Percentiles rank a stretch among this genome's conserved stretches.
Conservation (phyloP, 495 filamentous ascomycete genomes). For the Aspergillus sclerotiicarbonarius region DNA sequence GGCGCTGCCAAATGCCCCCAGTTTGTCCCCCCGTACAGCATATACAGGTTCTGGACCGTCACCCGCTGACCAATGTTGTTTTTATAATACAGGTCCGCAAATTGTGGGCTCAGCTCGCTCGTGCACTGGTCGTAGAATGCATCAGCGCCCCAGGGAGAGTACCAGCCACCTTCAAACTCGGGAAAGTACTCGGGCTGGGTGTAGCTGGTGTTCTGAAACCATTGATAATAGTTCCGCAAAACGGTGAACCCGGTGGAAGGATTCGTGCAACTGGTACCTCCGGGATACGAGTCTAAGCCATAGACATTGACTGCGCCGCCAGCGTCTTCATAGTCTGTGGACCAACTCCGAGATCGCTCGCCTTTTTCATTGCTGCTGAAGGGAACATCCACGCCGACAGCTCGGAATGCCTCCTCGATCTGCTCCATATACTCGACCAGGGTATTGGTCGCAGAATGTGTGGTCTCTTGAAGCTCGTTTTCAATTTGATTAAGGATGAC, state of each 20-base stretch:
- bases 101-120: conserved; percentile 41
- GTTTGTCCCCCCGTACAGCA: conserved; percentile 55
- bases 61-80: conserved; percentile 51
- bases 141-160: conserved; percentile 51
- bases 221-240: conserved; percentile 54
- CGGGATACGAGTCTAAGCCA: conserved; percentile 55
- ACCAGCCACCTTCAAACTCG: conserved; percentile 56
- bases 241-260: conserved; percentile 48
- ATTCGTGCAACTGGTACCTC: conserved; percentile 53
- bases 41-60: conserved; percentile 53
- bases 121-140: conserved; percentile 40
- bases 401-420: conserved; percentile 45
- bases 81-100: conserved; percentile 52
- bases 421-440: conserved; percentile 31
- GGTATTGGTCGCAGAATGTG: background rate
- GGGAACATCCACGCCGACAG: conserved; percentile 51
- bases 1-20: conserved; percentile 52
- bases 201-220: conserved; percentile 55
- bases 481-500: conserved; percentile 54
- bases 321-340: conserved; percentile 53
- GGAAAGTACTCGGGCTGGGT: conserved; percentile 52
- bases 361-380: conserved; percentile 54
- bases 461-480: conserved; percentile 40
- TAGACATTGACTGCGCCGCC: conserved; percentile 57
- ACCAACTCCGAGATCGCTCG: conserved; percentile 50